Evolutionary conservation across 441 rosid genomes (phyloP).

Genomic region (Brassica balearica): DNA sequence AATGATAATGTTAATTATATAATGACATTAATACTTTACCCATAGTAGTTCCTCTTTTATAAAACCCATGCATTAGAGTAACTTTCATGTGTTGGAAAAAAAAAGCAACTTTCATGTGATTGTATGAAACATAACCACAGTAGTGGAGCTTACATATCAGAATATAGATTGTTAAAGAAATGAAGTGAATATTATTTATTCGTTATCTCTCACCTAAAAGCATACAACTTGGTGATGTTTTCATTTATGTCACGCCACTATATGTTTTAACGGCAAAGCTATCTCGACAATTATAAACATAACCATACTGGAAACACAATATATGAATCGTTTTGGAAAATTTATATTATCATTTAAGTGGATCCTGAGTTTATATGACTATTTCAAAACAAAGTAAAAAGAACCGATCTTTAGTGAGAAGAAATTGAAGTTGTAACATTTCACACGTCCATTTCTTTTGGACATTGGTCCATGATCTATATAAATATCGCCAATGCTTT

Average conservation of each 20-base stretch:
- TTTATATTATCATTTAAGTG: background rate
- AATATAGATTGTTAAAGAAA: constrained; percentile 19
- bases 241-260: constrained; percentile 20
- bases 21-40: background rate
- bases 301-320: background rate
- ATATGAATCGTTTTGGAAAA: background rate
- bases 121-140: background rate
- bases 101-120: background rate
- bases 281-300: background rate
- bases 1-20: constrained; percentile 4
- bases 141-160: constrained; percentile 22
- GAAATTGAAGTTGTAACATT: background rate
- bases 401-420: background rate
- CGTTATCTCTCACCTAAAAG: constrained; percentile 17
- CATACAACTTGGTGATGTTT: constrained; percentile 31
- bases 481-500: background rate
- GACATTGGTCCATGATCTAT: constrained; percentile 2
- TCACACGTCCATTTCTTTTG: constrained; percentile 12
- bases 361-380: background rate
- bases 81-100: constrained; percentile 2
- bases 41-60: background rate
- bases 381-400: background rate
- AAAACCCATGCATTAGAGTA: background rate
- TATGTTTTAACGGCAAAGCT: background rate
- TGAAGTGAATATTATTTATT: background rate